Evolutionary conservation across 2,329 filamentous ascomycete genomes (phyloP).

Genomic region (Colletotrichum endophyticum): DNA sequence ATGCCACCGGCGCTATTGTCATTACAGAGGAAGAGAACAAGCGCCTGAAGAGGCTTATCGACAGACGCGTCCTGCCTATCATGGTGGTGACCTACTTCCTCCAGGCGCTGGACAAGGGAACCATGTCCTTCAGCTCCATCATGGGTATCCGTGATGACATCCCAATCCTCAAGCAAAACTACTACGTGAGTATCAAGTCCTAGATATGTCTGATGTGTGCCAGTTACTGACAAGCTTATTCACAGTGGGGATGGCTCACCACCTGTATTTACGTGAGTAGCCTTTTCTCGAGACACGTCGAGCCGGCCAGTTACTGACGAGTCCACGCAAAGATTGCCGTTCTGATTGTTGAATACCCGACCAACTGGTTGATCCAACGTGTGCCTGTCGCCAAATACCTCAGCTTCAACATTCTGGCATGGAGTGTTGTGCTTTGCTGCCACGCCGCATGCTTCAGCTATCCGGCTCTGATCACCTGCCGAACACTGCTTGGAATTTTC

Average conservation of each 20-base stretch:
- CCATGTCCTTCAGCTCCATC: constrained; percentile 28
- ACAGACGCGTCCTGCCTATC: constrained; percentile 55
- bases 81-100: constrained; percentile 55
- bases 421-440: constrained; percentile 34
- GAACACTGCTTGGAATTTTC: constrained; percentile 48
- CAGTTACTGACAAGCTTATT: constrained; percentile 34
- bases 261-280: constrained; percentile 42
- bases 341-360: constrained; percentile 45
- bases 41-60: constrained; percentile 51
- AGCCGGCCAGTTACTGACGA: neutral
- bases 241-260: constrained; percentile 36
- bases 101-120: constrained; percentile 38
- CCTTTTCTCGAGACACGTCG: neutral
- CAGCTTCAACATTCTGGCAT: constrained; percentile 41
- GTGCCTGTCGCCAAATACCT: constrained; percentile 42
- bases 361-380: constrained; percentile 41
- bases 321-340: constrained; percentile 29
- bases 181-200: neutral
- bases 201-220: constrained; percentile 18
- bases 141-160: constrained; percentile 27
- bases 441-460: constrained; percentile 31
- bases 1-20: constrained; percentile 37
- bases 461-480: constrained; percentile 39
- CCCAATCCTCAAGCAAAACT: neutral
- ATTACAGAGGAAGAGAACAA: constrained; percentile 57